phyloP scores from a whole-genome alignment of 768 basidiomycete species.

The Panaeolus cyanescens region DNA sequence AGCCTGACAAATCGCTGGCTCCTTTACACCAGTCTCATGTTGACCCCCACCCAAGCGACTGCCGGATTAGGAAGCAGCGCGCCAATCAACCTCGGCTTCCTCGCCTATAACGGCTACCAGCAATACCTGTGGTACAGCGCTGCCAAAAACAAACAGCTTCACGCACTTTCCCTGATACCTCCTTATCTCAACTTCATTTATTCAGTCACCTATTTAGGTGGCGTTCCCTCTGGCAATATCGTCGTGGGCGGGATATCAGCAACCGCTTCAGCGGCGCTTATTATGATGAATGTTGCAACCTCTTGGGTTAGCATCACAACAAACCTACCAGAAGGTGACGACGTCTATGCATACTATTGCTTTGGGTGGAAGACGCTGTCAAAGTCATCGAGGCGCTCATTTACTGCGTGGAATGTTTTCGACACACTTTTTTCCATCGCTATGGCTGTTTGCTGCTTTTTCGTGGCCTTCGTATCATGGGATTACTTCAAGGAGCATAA shows the following conservation, averaged over 20 bases:
- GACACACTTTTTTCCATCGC: slow-evolving; percentile 5
- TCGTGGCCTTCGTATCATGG: not conserved
- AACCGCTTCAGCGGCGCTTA: slow-evolving; percentile 6
- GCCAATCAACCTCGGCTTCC: slow-evolving; percentile 12
- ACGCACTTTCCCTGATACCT: slow-evolving; percentile 9
- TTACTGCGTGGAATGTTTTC: slow-evolving; percentile 4
- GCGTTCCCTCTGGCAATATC: slow-evolving; percentile 7
- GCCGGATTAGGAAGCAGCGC: slow-evolving; percentile 5
- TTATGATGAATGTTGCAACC: slow-evolving; percentile 7
- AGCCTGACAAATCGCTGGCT: slow-evolving; percentile 10
- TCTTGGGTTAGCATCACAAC: slow-evolving; percentile 9
- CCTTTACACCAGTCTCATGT: slow-evolving; percentile 10
- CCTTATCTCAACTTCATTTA: slow-evolving; percentile 9
- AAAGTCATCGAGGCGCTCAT: slow-evolving; percentile 8
- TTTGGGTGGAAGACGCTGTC: slow-evolving; percentile 13
- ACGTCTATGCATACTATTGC: slow-evolving; percentile 11
- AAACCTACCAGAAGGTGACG: slow-evolving; percentile 10
- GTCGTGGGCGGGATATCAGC: not conserved
- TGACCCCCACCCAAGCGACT: slow-evolving; percentile 8
- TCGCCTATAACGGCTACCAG: slow-evolving; percentile 15
- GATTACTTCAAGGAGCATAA: not conserved
- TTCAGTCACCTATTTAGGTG: slow-evolving; percentile 11
- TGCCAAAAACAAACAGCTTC: slow-evolving; percentile 8
- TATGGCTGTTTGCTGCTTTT: not conserved
- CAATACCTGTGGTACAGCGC: slow-evolving; percentile 13